Evolutionary conservation across 495 filamentous ascomycete species (phyloP).

Genomic region (Hypoxylon fragiforme): DNA sequence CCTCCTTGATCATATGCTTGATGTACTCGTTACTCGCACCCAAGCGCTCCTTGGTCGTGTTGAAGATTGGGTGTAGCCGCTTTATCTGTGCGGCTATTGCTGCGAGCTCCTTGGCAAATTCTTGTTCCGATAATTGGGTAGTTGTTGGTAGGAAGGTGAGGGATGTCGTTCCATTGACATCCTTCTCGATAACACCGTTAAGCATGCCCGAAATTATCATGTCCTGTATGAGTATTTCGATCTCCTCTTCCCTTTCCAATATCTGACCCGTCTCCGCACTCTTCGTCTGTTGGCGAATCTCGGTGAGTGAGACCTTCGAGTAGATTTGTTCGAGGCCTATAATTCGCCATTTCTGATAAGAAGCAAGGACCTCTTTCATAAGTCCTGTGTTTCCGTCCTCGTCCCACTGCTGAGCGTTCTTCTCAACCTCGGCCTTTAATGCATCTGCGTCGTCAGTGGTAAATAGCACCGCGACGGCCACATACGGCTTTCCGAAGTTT

Average conservation of each 20-base stretch:
- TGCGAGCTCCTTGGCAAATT: slow-evolving; percentile 49
- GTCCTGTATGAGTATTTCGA: slow-evolving; percentile 50
- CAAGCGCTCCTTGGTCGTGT: slow-evolving; percentile 56
- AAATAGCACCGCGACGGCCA: slow-evolving; percentile 69
- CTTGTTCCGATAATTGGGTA: slow-evolving; percentile 48
- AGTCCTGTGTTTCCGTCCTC: slow-evolving; percentile 56
- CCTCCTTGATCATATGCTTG: slow-evolving; percentile 49
- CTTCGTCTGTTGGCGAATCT: slow-evolving; percentile 52
- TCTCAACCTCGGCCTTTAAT: slow-evolving; percentile 62
- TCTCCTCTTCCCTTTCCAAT: slow-evolving; percentile 55
- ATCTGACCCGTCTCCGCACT: slow-evolving; percentile 51
- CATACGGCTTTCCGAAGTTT: slow-evolving; percentile 68
- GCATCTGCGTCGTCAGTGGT: slow-evolving; percentile 57
- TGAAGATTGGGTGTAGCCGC: slow-evolving; percentile 46
- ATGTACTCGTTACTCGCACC: slow-evolving; percentile 64
- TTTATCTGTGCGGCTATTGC: slow-evolving; percentile 48
- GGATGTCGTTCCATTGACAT: slow-evolving; percentile 44
- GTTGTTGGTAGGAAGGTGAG: slow-evolving; percentile 43
- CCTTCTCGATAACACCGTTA: slow-evolving; percentile 54
- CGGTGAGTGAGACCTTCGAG: slow-evolving; percentile 54
- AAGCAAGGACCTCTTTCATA: slow-evolving; percentile 50
- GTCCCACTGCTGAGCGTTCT: slow-evolving; percentile 54
- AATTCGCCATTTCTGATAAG: slow-evolving; percentile 56
- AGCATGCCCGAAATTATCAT: slow-evolving; percentile 63
- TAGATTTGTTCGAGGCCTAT: slow-evolving; percentile 49